Percentiles rank a stretch among this genome's conserved stretches.
phyloP scores from a whole-genome alignment of 2,329 filamentous ascomycete genomes.

The Arthrinium phaeospermum region DNA sequence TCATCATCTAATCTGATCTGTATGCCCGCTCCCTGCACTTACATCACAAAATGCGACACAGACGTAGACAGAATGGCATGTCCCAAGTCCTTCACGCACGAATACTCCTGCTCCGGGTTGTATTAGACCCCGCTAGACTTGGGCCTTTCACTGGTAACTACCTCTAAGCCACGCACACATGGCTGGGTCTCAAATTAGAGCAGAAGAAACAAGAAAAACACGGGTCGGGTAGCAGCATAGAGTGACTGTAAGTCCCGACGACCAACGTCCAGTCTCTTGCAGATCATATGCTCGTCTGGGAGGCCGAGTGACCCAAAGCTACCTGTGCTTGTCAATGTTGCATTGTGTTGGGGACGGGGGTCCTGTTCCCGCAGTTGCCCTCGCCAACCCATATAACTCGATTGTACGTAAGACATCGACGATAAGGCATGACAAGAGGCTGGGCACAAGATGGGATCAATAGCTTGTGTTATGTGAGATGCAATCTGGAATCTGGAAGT shows the following conservation, averaged over 20 bases:
- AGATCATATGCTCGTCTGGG: not conserved
- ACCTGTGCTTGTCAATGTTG: constrained; percentile 6
- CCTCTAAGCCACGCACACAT: not conserved
- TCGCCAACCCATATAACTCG: not conserved
- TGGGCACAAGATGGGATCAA: not conserved
- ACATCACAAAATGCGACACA: not conserved
- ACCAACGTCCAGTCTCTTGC: not conserved
- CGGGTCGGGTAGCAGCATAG: not conserved
- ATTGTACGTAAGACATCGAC: not conserved
- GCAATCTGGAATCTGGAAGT: constrained; percentile 2
- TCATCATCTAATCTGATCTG: not conserved
- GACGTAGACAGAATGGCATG: not conserved
- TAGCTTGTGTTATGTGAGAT: not conserved
- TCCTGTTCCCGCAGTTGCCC: not conserved
- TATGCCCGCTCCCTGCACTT: not conserved
- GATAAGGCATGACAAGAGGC: not conserved
- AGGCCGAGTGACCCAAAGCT: not conserved
- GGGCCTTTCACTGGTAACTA: not conserved
- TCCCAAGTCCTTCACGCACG: not conserved
- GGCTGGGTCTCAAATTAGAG: not conserved
- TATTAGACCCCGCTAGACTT: not conserved
- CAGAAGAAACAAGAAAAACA: not conserved
- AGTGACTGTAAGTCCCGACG: too few species aligned
- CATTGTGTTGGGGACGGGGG: not conserved
- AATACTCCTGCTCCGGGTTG: not conserved